These are phyloP conservation scores for Ogataea philodendri DNA, from an alignment of 805 yeast genomes.

Conservation along the genomic window DNA sequence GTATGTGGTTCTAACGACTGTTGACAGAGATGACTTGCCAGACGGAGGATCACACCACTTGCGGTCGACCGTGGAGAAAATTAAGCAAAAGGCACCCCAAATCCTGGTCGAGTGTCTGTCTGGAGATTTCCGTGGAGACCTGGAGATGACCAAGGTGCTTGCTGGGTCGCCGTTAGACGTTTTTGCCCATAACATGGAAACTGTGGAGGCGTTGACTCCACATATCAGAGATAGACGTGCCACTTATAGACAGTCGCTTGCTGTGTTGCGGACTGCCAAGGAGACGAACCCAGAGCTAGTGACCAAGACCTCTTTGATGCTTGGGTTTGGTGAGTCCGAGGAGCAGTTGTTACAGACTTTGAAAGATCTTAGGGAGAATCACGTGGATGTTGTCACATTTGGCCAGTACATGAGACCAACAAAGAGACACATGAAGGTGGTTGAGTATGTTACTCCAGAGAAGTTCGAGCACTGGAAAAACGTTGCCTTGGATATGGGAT, in stretches of 20 bases:
- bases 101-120: conserved; percentile 89
- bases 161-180: conserved; percentile 91
- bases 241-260: conserved; percentile 81
- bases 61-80: conserved; percentile 79
- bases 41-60: conserved; percentile 95
- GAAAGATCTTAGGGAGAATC: conserved; percentile 66
- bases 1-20: conserved; percentile 94
- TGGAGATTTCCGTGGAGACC: conserved; percentile 94
- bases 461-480: conserved; percentile 93
- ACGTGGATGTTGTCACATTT: conserved; percentile 93
- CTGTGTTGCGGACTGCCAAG: conserved; percentile 81
- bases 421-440: conserved; percentile 97
- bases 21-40: conserved; percentile 88
- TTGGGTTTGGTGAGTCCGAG: conserved; percentile 95
- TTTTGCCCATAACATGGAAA: conserved; percentile 94
- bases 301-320: conserved; percentile 93
- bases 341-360: conserved; percentile 79
- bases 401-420: conserved; percentile 99
- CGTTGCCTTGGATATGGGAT: conserved; percentile 83
- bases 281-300: conserved; percentile 66
- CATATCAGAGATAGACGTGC: conserved; percentile 96
- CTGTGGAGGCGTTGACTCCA: conserved; percentile 94
- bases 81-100: conserved; percentile 86
- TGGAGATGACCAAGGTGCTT: conserved; percentile 72
- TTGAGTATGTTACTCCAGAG: conserved; percentile 90